These are phyloP conservation scores for Entomortierella chlamydospora DNA, from an alignment of 192 early-diverging fungal species.

Conservation along the genomic window DNA sequence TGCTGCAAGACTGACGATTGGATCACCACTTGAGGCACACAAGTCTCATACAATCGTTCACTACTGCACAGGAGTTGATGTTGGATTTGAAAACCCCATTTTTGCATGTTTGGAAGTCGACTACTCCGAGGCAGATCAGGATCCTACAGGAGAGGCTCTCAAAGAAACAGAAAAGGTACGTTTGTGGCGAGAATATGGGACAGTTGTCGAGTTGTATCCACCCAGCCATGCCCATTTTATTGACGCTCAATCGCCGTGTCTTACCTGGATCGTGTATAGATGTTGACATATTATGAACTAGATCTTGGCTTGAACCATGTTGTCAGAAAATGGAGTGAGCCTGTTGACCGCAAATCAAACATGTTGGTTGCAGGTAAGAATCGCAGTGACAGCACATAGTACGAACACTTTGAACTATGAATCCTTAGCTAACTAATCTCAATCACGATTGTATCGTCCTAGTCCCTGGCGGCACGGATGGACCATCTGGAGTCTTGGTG, in stretches of 20 bases:
- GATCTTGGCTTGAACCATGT: slow-evolving; percentile 99
- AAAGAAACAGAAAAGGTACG: slow-evolving; percentile 77
- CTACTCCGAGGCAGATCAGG: slow-evolving; percentile 85
- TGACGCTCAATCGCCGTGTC: background rate
- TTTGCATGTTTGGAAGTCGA: slow-evolving; percentile 94
- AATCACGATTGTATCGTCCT: background rate
- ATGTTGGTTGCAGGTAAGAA: slow-evolving; percentile 79
- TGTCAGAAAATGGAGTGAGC: slow-evolving; percentile 93
- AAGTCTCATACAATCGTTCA: slow-evolving; percentile 82
- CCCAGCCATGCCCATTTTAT: too few relatives aligned
- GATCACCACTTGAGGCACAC: slow-evolving; percentile 96
- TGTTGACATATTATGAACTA: slow-evolving; percentile 94
- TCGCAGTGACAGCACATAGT: too few relatives aligned
- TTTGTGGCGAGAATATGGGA: background rate
- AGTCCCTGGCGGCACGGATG: slow-evolving; percentile 90
- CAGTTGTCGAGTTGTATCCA: too few relatives aligned
- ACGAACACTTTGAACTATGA: background rate
- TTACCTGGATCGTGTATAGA: slow-evolving; percentile 42
- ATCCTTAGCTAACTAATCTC: background rate
- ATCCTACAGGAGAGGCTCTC: slow-evolving; percentile 77
- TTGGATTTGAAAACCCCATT: slow-evolving; percentile 98
- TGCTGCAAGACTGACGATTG: slow-evolving; percentile 83
- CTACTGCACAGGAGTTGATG: slow-evolving; percentile 90
- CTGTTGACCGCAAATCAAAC: slow-evolving; percentile 80
- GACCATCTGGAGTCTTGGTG: slow-evolving; percentile 97